Evolutionary conservation across 2,329 filamentous ascomycete species (phyloP), one percentile per base, ranked within the genome.

Genomic region (Exophiala oligosperma): DNA sequence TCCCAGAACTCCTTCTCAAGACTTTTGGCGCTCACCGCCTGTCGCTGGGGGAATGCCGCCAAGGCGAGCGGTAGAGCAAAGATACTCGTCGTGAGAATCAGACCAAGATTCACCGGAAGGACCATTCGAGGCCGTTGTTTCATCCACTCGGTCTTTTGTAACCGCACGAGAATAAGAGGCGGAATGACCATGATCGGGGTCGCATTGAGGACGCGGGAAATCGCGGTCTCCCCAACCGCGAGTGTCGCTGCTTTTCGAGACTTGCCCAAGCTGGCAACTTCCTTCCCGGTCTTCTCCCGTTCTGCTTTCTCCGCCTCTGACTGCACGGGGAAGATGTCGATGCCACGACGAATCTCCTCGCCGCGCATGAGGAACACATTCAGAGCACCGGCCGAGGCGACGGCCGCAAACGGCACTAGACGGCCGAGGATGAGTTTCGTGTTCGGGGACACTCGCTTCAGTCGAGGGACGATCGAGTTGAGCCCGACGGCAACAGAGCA

Each of bases 331-430:
- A 88, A 97, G 38, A 99, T 86, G 73, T 97, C 91, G 70, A 99
- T 99, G 52, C 94, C 94, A 61, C 84, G 85, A 69, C 90, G 84
- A 68, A 99, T 97, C 78, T 99, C 94, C 74, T 97, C 93, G 63
- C 91, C 88, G 59, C 94, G 91, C 94, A 99, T 99, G 55, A 99
- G 84, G 76, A 97, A 95, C 26, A 97, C 94, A 75, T 99, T 99
- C 62, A 99, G 81, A 1, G 87, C 91, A 69, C 92, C 92, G 3
- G 94, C 94, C 59, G 86, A 90, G 29, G 93, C 93, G 9, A 99
- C 94, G 11, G 94, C 94, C 0, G 93, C 94, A 71, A 99, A 99
- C 26, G 94, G 94, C 5, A 97, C 92, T 7, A 99, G 84, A n/a
- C 94, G 87, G 54, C 85, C 82, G 2, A 97, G 85, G 21, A 95